Percentiles rank a stretch among this genome's conserved stretches.
These are phyloP conservation scores for Aspergillus sp. DNA, from an alignment of 2,329 filamentous ascomycete species.

Conservation along the genomic window DNA sequence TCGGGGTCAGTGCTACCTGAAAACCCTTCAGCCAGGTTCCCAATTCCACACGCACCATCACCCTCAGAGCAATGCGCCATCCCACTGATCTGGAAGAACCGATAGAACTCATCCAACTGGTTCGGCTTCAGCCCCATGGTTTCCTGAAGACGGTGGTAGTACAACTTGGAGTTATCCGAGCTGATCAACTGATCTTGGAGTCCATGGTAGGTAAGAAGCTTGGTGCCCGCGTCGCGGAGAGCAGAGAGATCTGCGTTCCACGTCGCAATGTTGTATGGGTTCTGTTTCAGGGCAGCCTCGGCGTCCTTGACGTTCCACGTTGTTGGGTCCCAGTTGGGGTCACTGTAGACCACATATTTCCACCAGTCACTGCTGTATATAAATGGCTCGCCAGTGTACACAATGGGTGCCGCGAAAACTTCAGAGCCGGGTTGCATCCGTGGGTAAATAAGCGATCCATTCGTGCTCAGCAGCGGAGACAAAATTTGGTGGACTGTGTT, in stretches of 20 bases:
- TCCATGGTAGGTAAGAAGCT: constrained; percentile 45
- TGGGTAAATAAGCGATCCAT: constrained; percentile 32
- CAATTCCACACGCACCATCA: constrained; percentile 45
- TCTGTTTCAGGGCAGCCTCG: constrained; percentile 33
- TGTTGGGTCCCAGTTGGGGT: constrained; percentile 38
- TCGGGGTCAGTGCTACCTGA: constrained; percentile 28
- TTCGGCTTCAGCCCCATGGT: constrained; percentile 35
- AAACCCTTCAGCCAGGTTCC: constrained; percentile 26
- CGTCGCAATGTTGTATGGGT: constrained; percentile 53
- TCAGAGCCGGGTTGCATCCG: constrained; percentile 13
- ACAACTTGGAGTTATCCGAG: constrained; percentile 53
- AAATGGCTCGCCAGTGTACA: constrained; percentile 12
- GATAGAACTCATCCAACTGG: constrained; percentile 43
- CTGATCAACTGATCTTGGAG: constrained; percentile 53
- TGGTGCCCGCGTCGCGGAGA: constrained; percentile 46
- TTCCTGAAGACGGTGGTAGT: constrained; percentile 47
- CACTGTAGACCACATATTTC: constrained; percentile 44
- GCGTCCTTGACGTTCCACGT: constrained; percentile 41
- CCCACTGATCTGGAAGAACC: constrained; percentile 55
- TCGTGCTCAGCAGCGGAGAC: constrained; percentile 5
- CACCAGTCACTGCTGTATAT: constrained; percentile 27
- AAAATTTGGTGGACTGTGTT: constrained; percentile 25
- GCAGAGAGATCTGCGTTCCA: constrained; percentile 48
- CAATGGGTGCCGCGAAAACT: constrained; percentile 1
- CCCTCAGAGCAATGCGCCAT: constrained; percentile 52